Conservation (phyloP, 208 protist genomes). For the Leptomonas pyrrhocoris region DNA sequence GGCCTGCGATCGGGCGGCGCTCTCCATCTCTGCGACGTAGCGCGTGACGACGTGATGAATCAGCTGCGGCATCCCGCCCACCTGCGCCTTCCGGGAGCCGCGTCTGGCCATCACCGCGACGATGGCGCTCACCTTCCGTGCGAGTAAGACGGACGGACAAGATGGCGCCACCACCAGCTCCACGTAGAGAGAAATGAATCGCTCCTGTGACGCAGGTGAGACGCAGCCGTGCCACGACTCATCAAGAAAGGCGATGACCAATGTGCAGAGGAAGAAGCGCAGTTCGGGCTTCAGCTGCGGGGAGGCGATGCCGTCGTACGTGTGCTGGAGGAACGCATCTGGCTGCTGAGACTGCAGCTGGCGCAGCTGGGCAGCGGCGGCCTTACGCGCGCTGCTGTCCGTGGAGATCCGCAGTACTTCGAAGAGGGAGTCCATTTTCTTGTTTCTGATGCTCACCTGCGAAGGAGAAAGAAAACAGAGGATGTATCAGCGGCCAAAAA, state of each 20-base stretch:
- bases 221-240: conserved; percentile 67
- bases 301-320: conserved; percentile 52
- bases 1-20: conserved; percentile 7
- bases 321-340: conserved; percentile 62
- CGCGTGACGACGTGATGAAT: conserved; percentile 34
- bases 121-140: conserved; percentile 62
- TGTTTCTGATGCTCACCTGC: not conserved
- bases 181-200: conserved; percentile 46
- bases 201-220: conserved; percentile 34
- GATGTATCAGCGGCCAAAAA: conserved; percentile 1
- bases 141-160: conserved; percentile 38
- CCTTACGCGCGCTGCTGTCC: conserved; percentile 68
- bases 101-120: conserved; percentile 66
- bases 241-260: conserved; percentile 65
- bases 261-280: conserved; percentile 75
- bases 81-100: conserved; percentile 28
- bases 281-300: conserved; percentile 19
- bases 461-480: not conserved
- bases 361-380: conserved; percentile 52
- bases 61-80: conserved; percentile 43
- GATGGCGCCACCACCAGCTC: conserved; percentile 35
- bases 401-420: conserved; percentile 54
- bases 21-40: conserved; percentile 31
- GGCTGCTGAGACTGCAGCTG: conserved; percentile 62
- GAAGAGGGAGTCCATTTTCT: conserved; percentile 57